A percentile compares a stretch with the other conserved stretches of the same genome.
Evolutionary conservation across 331 rosid species (phyloP).

Genomic region (Malus hybrid): DNA sequence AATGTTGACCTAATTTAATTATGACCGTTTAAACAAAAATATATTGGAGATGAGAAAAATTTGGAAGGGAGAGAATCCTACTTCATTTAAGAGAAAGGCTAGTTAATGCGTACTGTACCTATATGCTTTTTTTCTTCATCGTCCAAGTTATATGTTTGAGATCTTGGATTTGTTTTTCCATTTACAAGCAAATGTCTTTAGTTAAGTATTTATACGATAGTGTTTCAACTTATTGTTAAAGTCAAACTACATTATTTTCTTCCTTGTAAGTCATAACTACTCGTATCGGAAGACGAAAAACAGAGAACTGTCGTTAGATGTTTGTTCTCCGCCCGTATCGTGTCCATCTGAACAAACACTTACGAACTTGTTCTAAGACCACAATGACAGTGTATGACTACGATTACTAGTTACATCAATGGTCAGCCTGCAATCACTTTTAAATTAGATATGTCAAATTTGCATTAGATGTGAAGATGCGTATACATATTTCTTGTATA

Average conservation of each 20-base stretch:
- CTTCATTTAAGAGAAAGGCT: not conserved
- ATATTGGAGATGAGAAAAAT: no score
- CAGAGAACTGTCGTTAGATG: not conserved
- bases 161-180: not conserved
- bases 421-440: not conserved
- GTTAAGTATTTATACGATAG: not conserved
- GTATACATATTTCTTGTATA: not conserved
- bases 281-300: not conserved
- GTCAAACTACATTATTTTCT: not conserved
- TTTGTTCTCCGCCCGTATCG: not conserved
- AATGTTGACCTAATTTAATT: rapidly evolving
- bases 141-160: not conserved
- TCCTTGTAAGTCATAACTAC: not conserved
- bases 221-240: not conserved
- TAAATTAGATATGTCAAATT: not conserved
- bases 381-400: not conserved
- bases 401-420: not conserved
- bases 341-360: not conserved
- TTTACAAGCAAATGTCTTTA: not conserved
- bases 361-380: not conserved
- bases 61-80: no score
- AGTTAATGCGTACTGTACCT: not conserved
- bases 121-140: not conserved
- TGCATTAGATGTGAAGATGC: not conserved
- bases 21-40: no score